phyloP scores from a whole-genome alignment of 441 rosid species.

The Bocquillonia castaneifolia region DNA sequence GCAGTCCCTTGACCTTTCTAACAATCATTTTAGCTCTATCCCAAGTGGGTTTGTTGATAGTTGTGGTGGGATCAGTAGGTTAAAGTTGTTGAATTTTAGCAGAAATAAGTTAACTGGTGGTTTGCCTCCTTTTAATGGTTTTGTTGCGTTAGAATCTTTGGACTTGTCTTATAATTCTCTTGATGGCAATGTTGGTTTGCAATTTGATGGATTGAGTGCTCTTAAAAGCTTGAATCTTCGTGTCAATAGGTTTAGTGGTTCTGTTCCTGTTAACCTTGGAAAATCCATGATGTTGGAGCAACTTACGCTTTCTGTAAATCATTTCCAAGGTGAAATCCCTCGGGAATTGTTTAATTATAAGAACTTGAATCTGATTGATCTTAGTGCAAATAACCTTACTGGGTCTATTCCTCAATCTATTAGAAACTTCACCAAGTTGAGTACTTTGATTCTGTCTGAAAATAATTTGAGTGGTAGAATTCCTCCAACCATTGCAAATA shows the following conservation, averaged over 20 bases:
- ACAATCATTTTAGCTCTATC: constrained; percentile 42
- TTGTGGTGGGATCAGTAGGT: constrained; percentile 41
- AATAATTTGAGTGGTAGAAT: constrained; percentile 43
- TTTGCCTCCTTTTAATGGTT: constrained; percentile 46
- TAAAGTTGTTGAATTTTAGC: constrained; percentile 53
- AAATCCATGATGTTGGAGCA: constrained; percentile 34
- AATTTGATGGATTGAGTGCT: constrained; percentile 45
- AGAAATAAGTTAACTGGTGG: constrained; percentile 31
- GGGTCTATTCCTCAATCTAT: constrained; percentile 50
- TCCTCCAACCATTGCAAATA: constrained; percentile 39
- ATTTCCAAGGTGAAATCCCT: constrained; percentile 42
- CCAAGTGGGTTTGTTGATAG: constrained; percentile 37
- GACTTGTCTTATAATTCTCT: constrained; percentile 49
- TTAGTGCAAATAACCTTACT: constrained; percentile 38
- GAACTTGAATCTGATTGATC: constrained; percentile 46
- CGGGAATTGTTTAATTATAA: constrained; percentile 30
- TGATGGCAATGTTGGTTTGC: constrained; percentile 31
- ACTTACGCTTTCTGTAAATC: constrained; percentile 43
- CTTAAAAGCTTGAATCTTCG: constrained; percentile 48
- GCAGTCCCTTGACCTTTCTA: constrained; percentile 48
- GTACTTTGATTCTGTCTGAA: constrained; percentile 43
- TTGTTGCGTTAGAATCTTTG: constrained; percentile 43
- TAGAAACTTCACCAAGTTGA: constrained; percentile 45
- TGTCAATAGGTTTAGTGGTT: constrained; percentile 33
- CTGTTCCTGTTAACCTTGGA: constrained; percentile 41